Percentiles rank a stretch among this genome's conserved stretches.
These are phyloP conservation scores for Daldinia caldariorum DNA, from an alignment of 495 filamentous ascomycete genomes.

Conservation along the genomic window DNA sequence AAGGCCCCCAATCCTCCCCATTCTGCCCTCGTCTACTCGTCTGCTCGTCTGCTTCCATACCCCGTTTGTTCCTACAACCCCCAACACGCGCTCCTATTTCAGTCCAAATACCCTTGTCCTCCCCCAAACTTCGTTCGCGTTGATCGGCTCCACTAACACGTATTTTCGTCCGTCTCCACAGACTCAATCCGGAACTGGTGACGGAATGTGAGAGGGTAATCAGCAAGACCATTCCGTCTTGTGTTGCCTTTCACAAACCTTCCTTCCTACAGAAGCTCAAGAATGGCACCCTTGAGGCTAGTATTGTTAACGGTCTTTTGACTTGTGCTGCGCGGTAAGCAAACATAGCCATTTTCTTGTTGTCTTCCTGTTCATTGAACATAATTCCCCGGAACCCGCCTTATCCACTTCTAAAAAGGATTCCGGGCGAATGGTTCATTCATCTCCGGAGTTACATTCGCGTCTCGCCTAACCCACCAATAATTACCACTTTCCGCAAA, in stretches of 20 bases:
- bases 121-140: constrained; percentile 42
- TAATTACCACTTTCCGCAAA: constrained; percentile 9
- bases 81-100: constrained; percentile 36
- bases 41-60: neutral
- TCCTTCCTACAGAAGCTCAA: constrained; percentile 62
- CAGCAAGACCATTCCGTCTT: constrained; percentile 60
- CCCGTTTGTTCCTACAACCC: constrained; percentile 39
- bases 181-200: constrained; percentile 59
- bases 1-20: constrained; percentile 20
- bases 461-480: constrained; percentile 41
- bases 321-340: constrained; percentile 61
- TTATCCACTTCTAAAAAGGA: constrained; percentile 42
- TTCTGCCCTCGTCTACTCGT: constrained; percentile 8
- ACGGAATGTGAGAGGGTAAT: constrained; percentile 62
- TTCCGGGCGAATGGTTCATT: constrained; percentile 46
- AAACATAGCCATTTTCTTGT: constrained; percentile 14
- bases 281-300: constrained; percentile 56
- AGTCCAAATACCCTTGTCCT: constrained; percentile 39
- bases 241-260: constrained; percentile 63
- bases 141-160: constrained; percentile 47
- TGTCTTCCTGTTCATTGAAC: constrained; percentile 11
- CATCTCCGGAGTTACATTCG: constrained; percentile 41
- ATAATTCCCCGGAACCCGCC: constrained; percentile 29
- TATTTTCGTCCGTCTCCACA: constrained; percentile 46
- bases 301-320: constrained; percentile 60